Evolutionary conservation across 2,329 filamentous ascomycete genomes (phyloP), one percentile per base, ranked within the genome.

Genomic region (Neopestalotiopsis sp.): DNA sequence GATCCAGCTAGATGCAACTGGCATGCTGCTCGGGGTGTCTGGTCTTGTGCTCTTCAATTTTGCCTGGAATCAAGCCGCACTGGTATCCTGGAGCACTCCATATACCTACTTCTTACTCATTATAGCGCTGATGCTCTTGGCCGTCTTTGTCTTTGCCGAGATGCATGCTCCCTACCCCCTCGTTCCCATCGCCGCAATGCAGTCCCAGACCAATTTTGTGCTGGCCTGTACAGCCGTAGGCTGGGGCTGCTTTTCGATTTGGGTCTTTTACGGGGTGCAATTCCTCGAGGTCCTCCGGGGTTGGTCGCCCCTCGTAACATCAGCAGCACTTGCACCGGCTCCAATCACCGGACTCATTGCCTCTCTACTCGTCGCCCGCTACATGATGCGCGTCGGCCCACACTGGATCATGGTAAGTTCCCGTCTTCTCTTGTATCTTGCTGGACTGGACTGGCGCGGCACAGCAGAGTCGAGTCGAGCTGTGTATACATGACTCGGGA

Each of bases 41-140:
- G 87, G 83, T 2, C 79, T 90, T 66, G 79, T 88, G 1, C 77
- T 90, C 7, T 80, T 90, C 76, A 90, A 89, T 73, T 84, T 90
- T 67, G 86, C 87, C 2, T 87, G 86, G 84, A 90, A 90, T 72
- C 88, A 90, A 74, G 87, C 85, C 3, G 83, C 85, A 0, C 78
- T 86, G 1, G 83, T 84, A 13, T 84, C 86, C 1, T 90, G 88
- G 88, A 70, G 75, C 13, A 77, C 80, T n/a, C 79, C 84, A 0
- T 89, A 89, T 72, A 81, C 88, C 42, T 84, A 85, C 68, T 76
- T 82, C 6, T 74, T 86, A 4, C 78, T 91, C 4, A 83, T 87
- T 65, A 67, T 87, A 12, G 88, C 87, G 2, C 68, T 86, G 10
- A 42, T 89, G 1, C 77, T 89, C 30, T 79, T 89, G 24, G 76